Conservation (phyloP, 306 rosid genomes). For the Dalbergia cultrata region DNA sequence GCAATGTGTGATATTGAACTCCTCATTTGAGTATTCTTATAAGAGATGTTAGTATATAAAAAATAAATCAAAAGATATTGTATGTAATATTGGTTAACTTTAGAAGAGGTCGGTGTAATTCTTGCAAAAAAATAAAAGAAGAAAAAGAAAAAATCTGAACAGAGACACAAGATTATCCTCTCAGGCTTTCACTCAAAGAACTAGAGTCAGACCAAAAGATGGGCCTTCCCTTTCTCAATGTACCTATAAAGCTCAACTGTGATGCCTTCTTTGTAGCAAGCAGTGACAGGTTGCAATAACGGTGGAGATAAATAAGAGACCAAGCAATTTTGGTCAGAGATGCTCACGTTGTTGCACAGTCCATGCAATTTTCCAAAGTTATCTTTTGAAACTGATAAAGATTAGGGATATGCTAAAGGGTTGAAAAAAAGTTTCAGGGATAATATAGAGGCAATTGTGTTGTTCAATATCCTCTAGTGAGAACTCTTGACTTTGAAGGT, state of each 20-base stretch:
- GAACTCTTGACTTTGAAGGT: slow-evolving; percentile 34
- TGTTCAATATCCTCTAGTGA: neutral
- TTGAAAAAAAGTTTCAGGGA: neutral
- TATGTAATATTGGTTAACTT: too few relatives aligned
- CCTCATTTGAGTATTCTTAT: too few relatives aligned
- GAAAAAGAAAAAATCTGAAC: neutral
- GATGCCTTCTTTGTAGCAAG: slow-evolving; percentile 27
- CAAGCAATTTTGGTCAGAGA: slow-evolving; percentile 17
- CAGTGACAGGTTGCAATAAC: slow-evolving; percentile 28
- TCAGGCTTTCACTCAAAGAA: neutral
- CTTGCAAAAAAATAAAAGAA: too few relatives aligned
- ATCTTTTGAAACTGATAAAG: slow-evolving; percentile 9
- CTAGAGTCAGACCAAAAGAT: slow-evolving; percentile 1
- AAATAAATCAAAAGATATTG: too few relatives aligned
- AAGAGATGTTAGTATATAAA: too few relatives aligned
- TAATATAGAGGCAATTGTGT: slow-evolving; percentile 19
- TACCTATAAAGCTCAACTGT: slow-evolving; percentile 16
- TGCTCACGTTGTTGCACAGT: slow-evolving; percentile 16
- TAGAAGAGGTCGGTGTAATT: too few relatives aligned
- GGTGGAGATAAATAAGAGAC: slow-evolving; percentile 29
- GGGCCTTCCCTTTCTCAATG: slow-evolving; percentile 12
- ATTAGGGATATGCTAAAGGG: slow-evolving; percentile 33
- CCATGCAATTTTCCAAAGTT: slow-evolving; percentile 25
- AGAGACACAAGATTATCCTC: slow-evolving; percentile 9
- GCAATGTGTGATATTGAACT: too few relatives aligned